Evolutionary conservation across 805 yeast genomes (phyloP), one percentile per base, ranked within the genome.

Genomic region (Spathaspora hagerdaliae): DNA sequence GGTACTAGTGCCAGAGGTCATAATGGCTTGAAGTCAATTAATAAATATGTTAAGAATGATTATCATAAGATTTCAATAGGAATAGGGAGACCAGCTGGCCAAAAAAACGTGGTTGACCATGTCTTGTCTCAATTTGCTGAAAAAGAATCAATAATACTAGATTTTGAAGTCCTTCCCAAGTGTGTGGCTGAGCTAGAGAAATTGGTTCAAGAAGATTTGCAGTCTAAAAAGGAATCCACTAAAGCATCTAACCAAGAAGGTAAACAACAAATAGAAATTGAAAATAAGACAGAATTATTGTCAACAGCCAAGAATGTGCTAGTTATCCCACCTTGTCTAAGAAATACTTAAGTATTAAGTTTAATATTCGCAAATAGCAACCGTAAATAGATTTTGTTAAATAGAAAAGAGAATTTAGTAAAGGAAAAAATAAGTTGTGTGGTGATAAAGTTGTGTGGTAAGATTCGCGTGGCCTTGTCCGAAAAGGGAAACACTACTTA

Each of bases 61-160:
- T 87, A 83, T 57, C 73, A 79, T n/a, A 78, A 87, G 42, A 58
- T 90, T 11, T 79, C 85, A 13, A 70, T 90, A 7, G 97, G 97
- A 0, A 85, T 91, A 12, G 96, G 88, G 1, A 69, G 86, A 44
- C 85, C 91, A 0, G 65, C 61, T 6, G 56, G 65, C 6, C 69
- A 78, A 42, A 71, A 71, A 36, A 58, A 63, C 0, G 67, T 55
- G 4, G 85, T 87, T 2, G 77, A 85, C 0, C 67, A 77, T 26
- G 96, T 90, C 8, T 66, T 90, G 34, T 63, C 77, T 4, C 74
- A 72, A 50, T 78, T 86, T 54, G 61, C 63, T 3, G 57, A 57
- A 0, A 53, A 58, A 1, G 92, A 87, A 48, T 39, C 58, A 43
- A 67, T 69, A 1, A 53, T 57, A 0, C 46, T 85, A 1, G 63